Conservation (phyloP, 225 moss, liverwort and hornwort genomes). For the Marchantia paleacea region DNA sequence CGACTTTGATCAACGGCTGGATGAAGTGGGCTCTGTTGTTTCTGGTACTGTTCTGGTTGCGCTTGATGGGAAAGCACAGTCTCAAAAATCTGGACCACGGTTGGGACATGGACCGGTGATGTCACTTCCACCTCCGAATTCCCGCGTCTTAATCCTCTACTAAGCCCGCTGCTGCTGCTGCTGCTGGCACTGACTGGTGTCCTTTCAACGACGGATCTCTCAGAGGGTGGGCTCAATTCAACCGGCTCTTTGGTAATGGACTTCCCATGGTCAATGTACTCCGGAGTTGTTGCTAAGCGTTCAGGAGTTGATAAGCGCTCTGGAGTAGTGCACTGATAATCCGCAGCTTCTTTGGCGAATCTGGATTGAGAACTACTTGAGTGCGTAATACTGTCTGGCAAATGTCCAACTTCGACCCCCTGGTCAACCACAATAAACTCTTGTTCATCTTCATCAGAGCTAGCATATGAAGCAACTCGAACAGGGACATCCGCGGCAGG, state of each 20-base stretch:
- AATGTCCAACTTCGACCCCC: slow-evolving; percentile 47
- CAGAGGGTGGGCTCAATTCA: slow-evolving; percentile 4
- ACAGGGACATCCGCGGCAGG: slow-evolving; percentile 7
- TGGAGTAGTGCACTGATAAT: slow-evolving; percentile 6
- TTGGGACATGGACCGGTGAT: slow-evolving; percentile 21
- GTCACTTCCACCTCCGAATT: slow-evolving; percentile 14
- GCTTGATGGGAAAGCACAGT: slow-evolving; percentile 3
- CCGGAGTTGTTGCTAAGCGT: background rate
- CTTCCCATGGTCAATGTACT: background rate
- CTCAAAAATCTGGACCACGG: slow-evolving; percentile 16
- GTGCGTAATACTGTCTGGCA: slow-evolving; percentile 37
- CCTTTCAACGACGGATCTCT: background rate
- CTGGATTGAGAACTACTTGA: background rate
- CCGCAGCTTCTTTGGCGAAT: slow-evolving; percentile 16
- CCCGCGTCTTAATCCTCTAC: slow-evolving; percentile 9
- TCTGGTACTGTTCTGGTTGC: background rate
- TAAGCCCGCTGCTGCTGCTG: background rate
- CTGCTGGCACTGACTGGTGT: background rate
- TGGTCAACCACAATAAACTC: slow-evolving; percentile 56
- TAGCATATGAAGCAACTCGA: slow-evolving; percentile 16
- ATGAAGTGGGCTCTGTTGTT: background rate
- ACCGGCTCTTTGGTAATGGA: background rate
- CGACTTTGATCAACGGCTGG: background rate
- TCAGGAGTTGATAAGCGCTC: slow-evolving; percentile 5
- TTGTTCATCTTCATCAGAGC: slow-evolving; percentile 42